These are phyloP conservation scores for Neoboletus subvelutipes DNA, from an alignment of 768 basidiomycete species.

Conservation along the genomic window DNA sequence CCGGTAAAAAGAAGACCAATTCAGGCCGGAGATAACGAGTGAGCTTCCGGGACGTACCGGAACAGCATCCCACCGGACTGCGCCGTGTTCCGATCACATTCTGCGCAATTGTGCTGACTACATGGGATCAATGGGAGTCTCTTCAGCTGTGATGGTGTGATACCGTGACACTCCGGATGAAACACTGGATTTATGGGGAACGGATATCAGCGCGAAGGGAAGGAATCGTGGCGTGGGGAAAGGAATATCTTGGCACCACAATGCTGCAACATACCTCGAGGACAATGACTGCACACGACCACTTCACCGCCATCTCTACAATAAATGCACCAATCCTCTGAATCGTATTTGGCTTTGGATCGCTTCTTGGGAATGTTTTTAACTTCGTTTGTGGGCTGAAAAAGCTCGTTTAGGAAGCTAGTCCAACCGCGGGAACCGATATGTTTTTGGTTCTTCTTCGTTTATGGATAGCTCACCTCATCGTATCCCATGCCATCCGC, in stretches of 20 bases:
- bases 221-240: slow-evolving; percentile 1
- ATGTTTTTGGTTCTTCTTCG: slow-evolving; percentile 3
- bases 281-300: slow-evolving; percentile 48
- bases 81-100: slow-evolving; percentile 43
- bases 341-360: slow-evolving; percentile 41
- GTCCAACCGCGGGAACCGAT: not conserved
- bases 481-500: slow-evolving; percentile 27
- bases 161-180: slow-evolving; percentile 49
- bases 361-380: slow-evolving; percentile 31
- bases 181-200: slow-evolving; percentile 41
- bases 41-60: slow-evolving; percentile 35
- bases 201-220: not conserved
- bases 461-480: slow-evolving; percentile 32
- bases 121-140: slow-evolving; percentile 35
- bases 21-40: slow-evolving; percentile 3
- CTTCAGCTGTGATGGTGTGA: slow-evolving; percentile 32
- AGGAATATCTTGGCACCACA: not conserved
- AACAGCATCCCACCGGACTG: slow-evolving; percentile 60
- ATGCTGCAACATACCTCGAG: slow-evolving; percentile 44
- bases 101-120: slow-evolving; percentile 49
- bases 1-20: not conserved
- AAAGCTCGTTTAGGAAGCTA: slow-evolving; percentile 8
- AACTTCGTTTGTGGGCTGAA: slow-evolving; percentile 13
- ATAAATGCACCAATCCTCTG: slow-evolving; percentile 57
- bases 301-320: slow-evolving; percentile 62